These are phyloP conservation scores for Nissolia schottii DNA, from an alignment of 306 rosid species.

Conservation along the genomic window DNA sequence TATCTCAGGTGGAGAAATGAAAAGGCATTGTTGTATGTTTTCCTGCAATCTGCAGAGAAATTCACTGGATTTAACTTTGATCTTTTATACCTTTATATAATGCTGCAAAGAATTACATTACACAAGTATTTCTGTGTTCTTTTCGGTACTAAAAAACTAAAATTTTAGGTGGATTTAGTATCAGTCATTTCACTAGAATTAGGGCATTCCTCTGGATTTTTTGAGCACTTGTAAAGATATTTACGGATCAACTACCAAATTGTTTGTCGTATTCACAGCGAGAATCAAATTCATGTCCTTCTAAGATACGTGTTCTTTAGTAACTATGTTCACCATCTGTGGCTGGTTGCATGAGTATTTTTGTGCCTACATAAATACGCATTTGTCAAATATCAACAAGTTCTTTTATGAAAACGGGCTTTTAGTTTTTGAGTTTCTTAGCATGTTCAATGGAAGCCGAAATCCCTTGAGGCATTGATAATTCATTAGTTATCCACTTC, in stretches of 20 bases:
- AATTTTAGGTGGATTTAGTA: too few species aligned
- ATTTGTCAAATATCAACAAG: neutral
- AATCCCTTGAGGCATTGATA: neutral
- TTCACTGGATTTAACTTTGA: conserved; percentile 33
- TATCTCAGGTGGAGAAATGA: conserved; percentile 40
- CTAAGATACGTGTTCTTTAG: too few species aligned
- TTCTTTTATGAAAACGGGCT: neutral
- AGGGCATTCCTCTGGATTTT: too few species aligned
- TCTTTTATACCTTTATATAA: conserved; percentile 8
- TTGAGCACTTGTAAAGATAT: too few species aligned
- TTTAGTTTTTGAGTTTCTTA: neutral
- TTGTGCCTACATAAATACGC: neutral
- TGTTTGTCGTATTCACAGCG: too few species aligned
- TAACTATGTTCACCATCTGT: too few species aligned
- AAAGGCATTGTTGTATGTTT: conserved; percentile 30
- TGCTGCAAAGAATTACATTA: conserved; percentile 19
- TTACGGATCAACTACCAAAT: too few species aligned
- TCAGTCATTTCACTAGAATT: too few species aligned
- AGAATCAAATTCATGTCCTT: too few species aligned
- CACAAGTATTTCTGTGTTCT: neutral
- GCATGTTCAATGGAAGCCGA: neutral
- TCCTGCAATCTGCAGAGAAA: conserved; percentile 30
- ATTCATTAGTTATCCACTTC: neutral
- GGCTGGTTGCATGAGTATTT: neutral
- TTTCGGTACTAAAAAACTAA: too few species aligned